Conservation (phyloP, 352 stramenopile species). For the Blastocystis sp. region DNA sequence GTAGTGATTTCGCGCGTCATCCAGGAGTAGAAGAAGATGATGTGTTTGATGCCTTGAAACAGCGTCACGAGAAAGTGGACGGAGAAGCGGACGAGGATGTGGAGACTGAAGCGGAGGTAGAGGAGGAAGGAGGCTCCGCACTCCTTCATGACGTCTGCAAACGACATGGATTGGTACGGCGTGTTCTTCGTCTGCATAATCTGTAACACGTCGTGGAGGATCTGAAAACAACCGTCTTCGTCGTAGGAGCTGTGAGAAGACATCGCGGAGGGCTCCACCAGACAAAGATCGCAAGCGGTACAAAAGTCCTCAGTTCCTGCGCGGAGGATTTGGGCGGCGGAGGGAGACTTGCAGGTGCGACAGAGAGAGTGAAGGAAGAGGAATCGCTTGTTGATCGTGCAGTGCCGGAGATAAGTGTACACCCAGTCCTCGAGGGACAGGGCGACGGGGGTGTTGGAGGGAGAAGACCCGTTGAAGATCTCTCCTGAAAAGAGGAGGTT, state of each 20-base stretch:
- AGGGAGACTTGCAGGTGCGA: not conserved
- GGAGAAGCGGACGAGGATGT: not conserved
- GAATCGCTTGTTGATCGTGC: not conserved
- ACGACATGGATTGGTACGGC: not conserved
- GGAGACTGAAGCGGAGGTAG: conserved; percentile 24
- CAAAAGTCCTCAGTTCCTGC: not conserved
- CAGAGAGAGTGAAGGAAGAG: not conserved
- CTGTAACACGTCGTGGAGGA: conserved; percentile 1
- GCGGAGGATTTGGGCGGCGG: not conserved
- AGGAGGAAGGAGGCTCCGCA: conserved; percentile 9
- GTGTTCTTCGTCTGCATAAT: not conserved
- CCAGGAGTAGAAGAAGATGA: not conserved
- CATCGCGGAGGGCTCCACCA: not conserved
- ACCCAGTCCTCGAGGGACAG: conserved; percentile 41
- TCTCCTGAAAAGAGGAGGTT: not conserved
- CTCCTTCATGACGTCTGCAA: not conserved
- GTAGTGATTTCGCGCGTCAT: not conserved
- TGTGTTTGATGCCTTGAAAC: not conserved
- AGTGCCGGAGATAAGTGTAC: conserved; percentile 20
- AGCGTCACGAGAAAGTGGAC: not conserved
- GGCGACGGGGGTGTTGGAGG: not conserved
- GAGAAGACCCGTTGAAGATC: not conserved
- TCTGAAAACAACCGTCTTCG: not conserved
- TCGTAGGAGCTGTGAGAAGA: not conserved
- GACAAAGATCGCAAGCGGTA: not conserved